phyloP scores from a whole-genome alignment of 176 grass and related monocot genomes.

The Paspalum notatum region DNA sequence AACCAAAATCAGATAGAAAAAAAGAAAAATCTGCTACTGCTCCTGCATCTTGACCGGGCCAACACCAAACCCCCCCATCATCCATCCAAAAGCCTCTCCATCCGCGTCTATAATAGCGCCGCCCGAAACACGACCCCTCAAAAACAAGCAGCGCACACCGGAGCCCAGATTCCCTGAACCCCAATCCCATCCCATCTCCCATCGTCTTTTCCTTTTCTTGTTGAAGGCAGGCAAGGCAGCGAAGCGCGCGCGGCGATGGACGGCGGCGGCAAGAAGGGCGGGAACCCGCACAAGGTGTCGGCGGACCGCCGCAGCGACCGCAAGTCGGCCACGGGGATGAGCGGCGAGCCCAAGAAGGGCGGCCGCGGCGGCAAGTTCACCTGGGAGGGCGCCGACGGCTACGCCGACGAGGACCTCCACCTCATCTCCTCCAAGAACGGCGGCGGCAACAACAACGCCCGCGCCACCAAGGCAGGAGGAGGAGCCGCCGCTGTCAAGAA shows the following conservation, averaged over 20 bases:
- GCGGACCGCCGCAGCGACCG: constrained; percentile 67
- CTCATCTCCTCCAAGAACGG: constrained; percentile 20
- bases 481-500: constrained; percentile 1
- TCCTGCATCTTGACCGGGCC: not conserved
- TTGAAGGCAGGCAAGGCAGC: not conserved
- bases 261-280: constrained; percentile 57
- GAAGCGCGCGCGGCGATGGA: constrained; percentile 49
- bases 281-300: constrained; percentile 27
- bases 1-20: not conserved
- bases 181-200: not conserved
- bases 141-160: constrained; percentile 25
- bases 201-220: not conserved
- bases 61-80: not conserved
- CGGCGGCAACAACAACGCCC: not conserved
- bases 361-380: constrained; percentile 97
- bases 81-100: not conserved
- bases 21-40: not conserved
- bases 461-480: not conserved
- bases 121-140: not conserved
- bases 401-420: constrained; percentile 53
- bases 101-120: not conserved
- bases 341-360: constrained; percentile 85
- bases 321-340: constrained; percentile 77
- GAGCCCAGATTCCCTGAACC: not conserved
- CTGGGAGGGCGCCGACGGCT: constrained; percentile 72